A percentile compares a stretch with the other conserved stretches of the same genome.
Evolutionary conservation across 164 flowering plant species (phyloP).

Genomic region (Vitis cinerea): DNA sequence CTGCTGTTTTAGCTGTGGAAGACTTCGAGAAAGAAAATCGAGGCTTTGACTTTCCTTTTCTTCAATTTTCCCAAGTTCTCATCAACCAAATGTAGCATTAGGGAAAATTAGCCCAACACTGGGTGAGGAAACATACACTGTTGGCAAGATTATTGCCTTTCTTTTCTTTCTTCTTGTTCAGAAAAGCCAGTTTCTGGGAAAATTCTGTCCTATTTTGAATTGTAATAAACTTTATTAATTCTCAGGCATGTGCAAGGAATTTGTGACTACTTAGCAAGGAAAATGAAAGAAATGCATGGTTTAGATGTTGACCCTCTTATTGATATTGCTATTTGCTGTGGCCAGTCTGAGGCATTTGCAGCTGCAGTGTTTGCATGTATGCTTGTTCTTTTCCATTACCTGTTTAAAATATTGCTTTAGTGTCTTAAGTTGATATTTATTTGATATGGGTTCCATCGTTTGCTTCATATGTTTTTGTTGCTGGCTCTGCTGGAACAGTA

Average conservation of each 20-base stretch:
- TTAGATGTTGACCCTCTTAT: constrained; percentile 60
- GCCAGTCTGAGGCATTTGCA: constrained; percentile 87
- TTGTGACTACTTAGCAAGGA: constrained; percentile 53
- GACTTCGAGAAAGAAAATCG: too few relatives aligned
- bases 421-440: background rate
- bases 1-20: too few relatives aligned
- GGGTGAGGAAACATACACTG: too few relatives aligned
- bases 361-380: constrained; percentile 74
- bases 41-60: too few relatives aligned
- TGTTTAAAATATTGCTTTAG: background rate
- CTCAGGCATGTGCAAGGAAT: constrained; percentile 80
- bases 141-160: too few relatives aligned
- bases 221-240: background rate
- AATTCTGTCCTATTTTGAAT: background rate
- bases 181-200: too few relatives aligned
- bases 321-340: constrained; percentile 75
- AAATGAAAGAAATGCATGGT: constrained; percentile 49
- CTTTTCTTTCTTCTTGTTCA: too few relatives aligned
- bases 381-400: constrained; percentile 1
- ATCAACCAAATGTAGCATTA: too few relatives aligned
- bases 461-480: background rate
- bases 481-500: constrained; percentile 31
- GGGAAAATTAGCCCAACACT: too few relatives aligned
- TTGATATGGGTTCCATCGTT: background rate
- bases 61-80: too few relatives aligned